Evolutionary conservation across 192 early-diverging fungal genomes (phyloP), one percentile per base, ranked within the genome.

Genomic region (Entomortierella parvispora): DNA sequence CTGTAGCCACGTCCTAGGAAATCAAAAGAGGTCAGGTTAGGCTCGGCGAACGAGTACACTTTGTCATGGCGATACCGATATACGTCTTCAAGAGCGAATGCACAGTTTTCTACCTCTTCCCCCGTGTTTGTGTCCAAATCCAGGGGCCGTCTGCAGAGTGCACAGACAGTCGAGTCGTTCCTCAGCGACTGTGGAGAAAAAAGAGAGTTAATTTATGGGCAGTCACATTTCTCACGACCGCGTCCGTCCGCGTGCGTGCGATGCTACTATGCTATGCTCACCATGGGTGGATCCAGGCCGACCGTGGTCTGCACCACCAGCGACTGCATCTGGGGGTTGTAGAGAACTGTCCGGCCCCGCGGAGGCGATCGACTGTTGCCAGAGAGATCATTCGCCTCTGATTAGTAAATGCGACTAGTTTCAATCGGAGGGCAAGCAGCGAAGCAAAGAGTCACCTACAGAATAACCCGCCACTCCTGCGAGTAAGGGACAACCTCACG

Each of bases 291-390:
- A 48, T 59, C 69, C 7, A 58, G 55, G 1, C 74, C 62, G 32
- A 68, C 56, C 37, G 78, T 42, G 60, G 81, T 61, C 81, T 81
- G 44, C 84, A 84, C 58, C 79, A 84, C 17, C 87, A 81, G 28
- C 59, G 80, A 60, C 79, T 77, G 81, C 34, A 77, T 84, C 31
- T 88, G 84, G 14, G 84, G 82, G 68, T 92, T 91, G 51, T 88
- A 92, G 9, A 93, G 74, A 0, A 93, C 92, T 14, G 88, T 69
- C 23, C 92, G 86, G 20, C 85, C 86, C 26, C 58, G 58, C 32
- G 50, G 58, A 20, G 52, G 55, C n/a, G 71, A 76, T 0, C 71
- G 71, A 2, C 71, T 76, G 61, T 11, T 8, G 26, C 34, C 3
- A 2, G 0, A 48, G 23, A 8, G 34, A 45, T 34, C 22, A 48